These are phyloP conservation scores for Talaromyces amestolkiae DNA, from an alignment of 2,329 filamentous ascomycete species.

Conservation along the genomic window DNA sequence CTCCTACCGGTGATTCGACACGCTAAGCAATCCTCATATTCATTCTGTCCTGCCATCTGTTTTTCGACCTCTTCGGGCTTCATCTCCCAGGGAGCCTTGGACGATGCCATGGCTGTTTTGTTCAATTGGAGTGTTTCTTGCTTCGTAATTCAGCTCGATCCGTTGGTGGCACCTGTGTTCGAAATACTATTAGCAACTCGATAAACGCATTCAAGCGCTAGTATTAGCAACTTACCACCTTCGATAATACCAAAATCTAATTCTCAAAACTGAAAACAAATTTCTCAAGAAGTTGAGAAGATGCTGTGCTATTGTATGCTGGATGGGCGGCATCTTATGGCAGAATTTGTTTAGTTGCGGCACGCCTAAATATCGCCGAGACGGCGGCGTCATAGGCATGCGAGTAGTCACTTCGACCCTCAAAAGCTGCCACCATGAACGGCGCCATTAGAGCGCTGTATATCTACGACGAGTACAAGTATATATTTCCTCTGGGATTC, in stretches of 20 bases:
- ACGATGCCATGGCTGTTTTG: constrained; percentile 37
- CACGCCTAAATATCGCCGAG: not conserved
- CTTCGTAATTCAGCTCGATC: not conserved
- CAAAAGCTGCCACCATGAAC: constrained; percentile 62
- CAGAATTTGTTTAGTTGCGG: constrained; percentile 29
- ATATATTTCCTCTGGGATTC: constrained; percentile 32
- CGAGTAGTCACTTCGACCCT: constrained; percentile 12
- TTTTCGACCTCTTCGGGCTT: constrained; percentile 61
- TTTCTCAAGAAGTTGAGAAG: not conserved
- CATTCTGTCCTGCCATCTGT: constrained; percentile 42
- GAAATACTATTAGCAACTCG: not conserved
- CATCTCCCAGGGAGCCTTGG: constrained; percentile 50
- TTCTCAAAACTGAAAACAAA: not conserved
- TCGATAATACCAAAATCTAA: not conserved
- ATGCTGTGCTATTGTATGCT: not conserved
- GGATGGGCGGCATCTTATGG: constrained; percentile 32
- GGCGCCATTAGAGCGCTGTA: constrained; percentile 92
- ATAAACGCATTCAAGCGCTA: not conserved
- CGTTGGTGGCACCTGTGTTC: not conserved
- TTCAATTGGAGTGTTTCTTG: not conserved
- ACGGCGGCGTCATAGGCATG: constrained; percentile 22
- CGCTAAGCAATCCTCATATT: constrained; percentile 63
- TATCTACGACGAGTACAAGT: constrained; percentile 96
- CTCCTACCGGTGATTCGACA: constrained; percentile 69
- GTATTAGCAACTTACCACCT: not conserved